Conservation (phyloP, 371 early-diverging fungal genomes). For the Dichotomocladium elegans region DNA sequence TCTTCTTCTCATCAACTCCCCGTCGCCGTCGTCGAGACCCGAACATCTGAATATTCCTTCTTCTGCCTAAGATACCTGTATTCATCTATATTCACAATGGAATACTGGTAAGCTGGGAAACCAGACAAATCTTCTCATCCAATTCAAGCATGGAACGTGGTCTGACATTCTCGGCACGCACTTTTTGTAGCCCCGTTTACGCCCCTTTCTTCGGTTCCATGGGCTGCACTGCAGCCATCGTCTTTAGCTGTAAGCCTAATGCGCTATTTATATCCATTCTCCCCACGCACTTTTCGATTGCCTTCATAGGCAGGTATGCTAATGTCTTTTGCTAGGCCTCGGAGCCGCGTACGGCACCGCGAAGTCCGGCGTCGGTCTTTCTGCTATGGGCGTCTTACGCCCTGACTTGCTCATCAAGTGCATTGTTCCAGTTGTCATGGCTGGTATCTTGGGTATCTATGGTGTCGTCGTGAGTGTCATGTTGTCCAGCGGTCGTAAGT, state of each 20-base stretch:
- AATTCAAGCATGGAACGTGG: too few species aligned
- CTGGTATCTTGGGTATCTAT: slow-evolving; percentile 97
- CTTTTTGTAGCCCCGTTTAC: slow-evolving; percentile 85
- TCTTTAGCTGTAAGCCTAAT: slow-evolving; percentile 87
- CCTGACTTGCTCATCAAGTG: slow-evolving; percentile 92
- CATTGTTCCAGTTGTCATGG: slow-evolving; percentile 95
- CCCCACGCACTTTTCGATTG: background rate
- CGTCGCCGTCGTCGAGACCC: background rate
- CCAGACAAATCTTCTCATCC: background rate
- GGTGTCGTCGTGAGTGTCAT: slow-evolving; percentile 92
- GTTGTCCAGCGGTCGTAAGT: slow-evolving; percentile 80
- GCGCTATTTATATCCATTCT: background rate
- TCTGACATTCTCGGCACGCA: too few species aligned
- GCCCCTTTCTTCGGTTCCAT: slow-evolving; percentile 96
- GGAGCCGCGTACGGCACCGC: slow-evolving; percentile 98
- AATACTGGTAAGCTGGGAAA: slow-evolving; percentile 7
- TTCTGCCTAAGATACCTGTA: background rate
- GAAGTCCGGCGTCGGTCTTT: slow-evolving; percentile 94
- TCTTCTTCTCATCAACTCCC: background rate
- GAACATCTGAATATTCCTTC: background rate
- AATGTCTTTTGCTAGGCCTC: slow-evolving; percentile 42
- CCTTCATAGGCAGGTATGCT: background rate
- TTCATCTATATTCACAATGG: background rate
- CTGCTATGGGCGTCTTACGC: slow-evolving; percentile 91
- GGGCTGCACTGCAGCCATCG: slow-evolving; percentile 93